Evolutionary conservation across 2,329 filamentous ascomycete genomes (phyloP), one percentile per base, ranked within the genome.

Genomic region (Fusarium sp.): DNA sequence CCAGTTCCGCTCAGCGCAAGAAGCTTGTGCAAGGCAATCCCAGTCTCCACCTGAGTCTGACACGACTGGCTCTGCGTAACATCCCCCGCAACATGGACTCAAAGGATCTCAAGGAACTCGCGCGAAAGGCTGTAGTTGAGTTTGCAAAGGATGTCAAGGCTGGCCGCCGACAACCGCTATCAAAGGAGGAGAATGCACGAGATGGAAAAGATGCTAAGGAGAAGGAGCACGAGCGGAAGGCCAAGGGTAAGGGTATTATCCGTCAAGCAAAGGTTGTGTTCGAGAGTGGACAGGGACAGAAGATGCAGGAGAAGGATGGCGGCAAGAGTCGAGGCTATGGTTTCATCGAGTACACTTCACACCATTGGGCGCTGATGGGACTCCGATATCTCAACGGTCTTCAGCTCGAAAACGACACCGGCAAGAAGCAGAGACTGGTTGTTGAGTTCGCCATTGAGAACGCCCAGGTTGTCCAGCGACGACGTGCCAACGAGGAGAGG

Each of bases 401-500:
- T 62, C 82, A 87, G 33, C 73, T 89, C 18, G 83, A 86, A 74
- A 88, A 86, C 68, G 81, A 84, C 24, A 81, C 87, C 54, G 94
- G 96, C 69, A 93, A 92, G 81, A 95, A 94, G 78, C 95, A 96
- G 80, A 87, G 96, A 14, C 82, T 99, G 52, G 94, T 99, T 76
- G 95, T 95, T 38, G 97, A 99, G 79, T 99, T 99, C 78, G 94
- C 96, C 20, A 97, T 99, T 78, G 96, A 99, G 81, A 99, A 99
- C 75, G 95, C 94, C 1, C 95, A 98, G 76, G 96, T 99, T 2
- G 91, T 99, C n/a, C 88, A 91, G 71, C 87, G 96, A 68, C 87
- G 97, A 63, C 75, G 73, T 44, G 77, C 76, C 33, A 77, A 75
- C 14, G 78, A 82, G 72, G 77, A 77, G 39, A 80, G 75, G 64